Evolutionary conservation across 176 grass and related monocot genomes (phyloP), one percentile per base, ranked within the genome.

Genomic region (Carex myosuroides): DNA sequence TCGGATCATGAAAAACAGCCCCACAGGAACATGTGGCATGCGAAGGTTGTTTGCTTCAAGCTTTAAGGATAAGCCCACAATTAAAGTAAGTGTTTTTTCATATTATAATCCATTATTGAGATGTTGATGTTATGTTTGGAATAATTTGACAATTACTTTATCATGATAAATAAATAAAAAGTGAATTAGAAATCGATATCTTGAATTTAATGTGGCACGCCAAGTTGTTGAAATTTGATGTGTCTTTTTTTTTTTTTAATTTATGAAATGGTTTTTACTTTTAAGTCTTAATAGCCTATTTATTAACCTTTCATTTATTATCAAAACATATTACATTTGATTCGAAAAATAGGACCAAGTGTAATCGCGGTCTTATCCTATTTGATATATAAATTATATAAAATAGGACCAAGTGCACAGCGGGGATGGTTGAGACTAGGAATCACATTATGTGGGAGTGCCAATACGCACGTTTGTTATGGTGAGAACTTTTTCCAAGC

Each of bases 21-120:
- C 89, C 89, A 89, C 85, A 81, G 48, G 75, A 92, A 92, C 83
- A 82, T 88, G 92, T 86, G 61, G 72, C 86, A 90, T 92, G 90
- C 92, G 90, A 88, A 88, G 88, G 87, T 68, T 88, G 88, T 87
- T 81, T 94, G 73, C 72, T 84, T 87, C 82, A 79, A 44, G 73
- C 72, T 84, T 87, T 79, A 79, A 44, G 88, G 66, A 77, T 81
- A 88, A 86, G 21, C 65, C 60, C 72, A 69, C 20, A 78, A 10
- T 81, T 32, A 30, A 22, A 50, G 46, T 11, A 22, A 11, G 10
- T 50, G 46, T 12, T 50, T 50, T 50, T 50, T 50, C 46, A 50
- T 50, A 50, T 50, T 50, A 50, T 50, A 50, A 50, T 50, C n/a
- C 42, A 73, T 2, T 0, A 73, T 48, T 73, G 8, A 37, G 14